These are phyloP conservation scores for Rhynchosporium agropyri DNA, from an alignment of 2,329 filamentous ascomycete species.

Conservation along the genomic window DNA sequence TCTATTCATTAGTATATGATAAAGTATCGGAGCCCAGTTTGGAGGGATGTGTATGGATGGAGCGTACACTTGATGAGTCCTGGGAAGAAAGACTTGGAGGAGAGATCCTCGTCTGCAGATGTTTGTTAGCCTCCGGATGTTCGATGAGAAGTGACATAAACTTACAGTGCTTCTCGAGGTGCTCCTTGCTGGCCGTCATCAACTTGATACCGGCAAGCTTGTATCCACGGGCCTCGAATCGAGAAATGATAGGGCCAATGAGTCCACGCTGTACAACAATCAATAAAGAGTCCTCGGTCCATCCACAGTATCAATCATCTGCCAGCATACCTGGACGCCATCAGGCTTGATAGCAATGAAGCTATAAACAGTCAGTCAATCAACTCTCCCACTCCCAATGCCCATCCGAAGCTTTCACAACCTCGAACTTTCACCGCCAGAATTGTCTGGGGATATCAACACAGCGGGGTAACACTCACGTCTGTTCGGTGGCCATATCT, in stretches of 20 bases:
- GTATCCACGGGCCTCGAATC: constrained; percentile 98
- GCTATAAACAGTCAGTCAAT: constrained; percentile 55
- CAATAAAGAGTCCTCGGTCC: constrained; percentile 19
- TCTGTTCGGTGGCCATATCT: constrained; percentile 82
- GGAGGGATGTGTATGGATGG: background rate
- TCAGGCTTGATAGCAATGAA: constrained; percentile 99
- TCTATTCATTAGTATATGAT: constrained; percentile 30
- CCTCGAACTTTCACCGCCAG: constrained; percentile 35
- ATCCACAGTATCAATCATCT: background rate
- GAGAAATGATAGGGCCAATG: constrained; percentile 93
- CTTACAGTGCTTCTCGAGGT: constrained; percentile 95
- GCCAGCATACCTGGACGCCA: constrained; percentile 83
- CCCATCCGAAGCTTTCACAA: background rate
- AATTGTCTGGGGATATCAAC: constrained; percentile 5
- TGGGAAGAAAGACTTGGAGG: constrained; percentile 94
- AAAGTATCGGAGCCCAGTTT: background rate
- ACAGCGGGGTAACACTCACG: constrained; percentile 54
- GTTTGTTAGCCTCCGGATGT: constrained; percentile 38
- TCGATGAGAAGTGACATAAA: constrained; percentile 29
- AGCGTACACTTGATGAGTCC: constrained; percentile 86
- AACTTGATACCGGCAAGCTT: constrained; percentile 99
- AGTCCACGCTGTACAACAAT: constrained; percentile 76
- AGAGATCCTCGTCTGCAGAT: constrained; percentile 75
- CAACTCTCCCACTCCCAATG: background rate
- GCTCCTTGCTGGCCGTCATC: constrained; percentile 81